phyloP scores from a whole-genome alignment of 2,329 filamentous ascomycete genomes.

The Ascochyta fabae region DNA sequence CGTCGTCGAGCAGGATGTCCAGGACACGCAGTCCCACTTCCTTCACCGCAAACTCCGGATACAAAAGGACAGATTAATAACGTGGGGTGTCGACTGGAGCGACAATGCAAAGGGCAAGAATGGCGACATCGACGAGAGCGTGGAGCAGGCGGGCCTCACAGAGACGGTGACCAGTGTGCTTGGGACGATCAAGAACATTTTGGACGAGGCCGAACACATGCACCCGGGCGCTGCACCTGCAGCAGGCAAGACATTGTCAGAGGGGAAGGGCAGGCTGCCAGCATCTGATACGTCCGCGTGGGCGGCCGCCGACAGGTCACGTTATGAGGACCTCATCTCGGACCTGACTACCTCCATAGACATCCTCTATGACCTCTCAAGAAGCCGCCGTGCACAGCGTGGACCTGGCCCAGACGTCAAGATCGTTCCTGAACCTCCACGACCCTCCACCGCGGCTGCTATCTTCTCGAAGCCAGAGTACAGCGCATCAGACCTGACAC shows the following conservation, averaged over 20 bases:
- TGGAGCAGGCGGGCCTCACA: conserved; percentile 71
- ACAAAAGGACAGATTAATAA: conserved; percentile 78
- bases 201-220: conserved; percentile 76
- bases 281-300: conserved; percentile 44
- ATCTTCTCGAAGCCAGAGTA: conserved; percentile 45
- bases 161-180: conserved; percentile 81
- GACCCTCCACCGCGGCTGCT: conserved; percentile 23
- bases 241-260: conserved; percentile 39
- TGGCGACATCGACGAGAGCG: conserved; percentile 74
- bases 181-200: conserved; percentile 79
- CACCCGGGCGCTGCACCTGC: conserved; percentile 59
- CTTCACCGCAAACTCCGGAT: conserved; percentile 79
- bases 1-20: conserved; percentile 65
- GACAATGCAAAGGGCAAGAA: conserved; percentile 66
- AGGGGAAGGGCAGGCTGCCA: conserved; percentile 44
- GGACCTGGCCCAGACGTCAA: conserved; percentile 29
- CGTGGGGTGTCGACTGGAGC: conserved; percentile 83
- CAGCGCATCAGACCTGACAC: conserved; percentile 52
- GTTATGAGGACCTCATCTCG: conserved; percentile 75
- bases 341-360: conserved; percentile 81
- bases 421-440: conserved; percentile 23
- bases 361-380: conserved; percentile 77
- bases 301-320: conserved; percentile 71
- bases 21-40: conserved; percentile 67
- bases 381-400: conserved; percentile 62